Evolutionary conservation across 805 yeast genomes (phyloP).

Genomic region (Candida anglica): DNA sequence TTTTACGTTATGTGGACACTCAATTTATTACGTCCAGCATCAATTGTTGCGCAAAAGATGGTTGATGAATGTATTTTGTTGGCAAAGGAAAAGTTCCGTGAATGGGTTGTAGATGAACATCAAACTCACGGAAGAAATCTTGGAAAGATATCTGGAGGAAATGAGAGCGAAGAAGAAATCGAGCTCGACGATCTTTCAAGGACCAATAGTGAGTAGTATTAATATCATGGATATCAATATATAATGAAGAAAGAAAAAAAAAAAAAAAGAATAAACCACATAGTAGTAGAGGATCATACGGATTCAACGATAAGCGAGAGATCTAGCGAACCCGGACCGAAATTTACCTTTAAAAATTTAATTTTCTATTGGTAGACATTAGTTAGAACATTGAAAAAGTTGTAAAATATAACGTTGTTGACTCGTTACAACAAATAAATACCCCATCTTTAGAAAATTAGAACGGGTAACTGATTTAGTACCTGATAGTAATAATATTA

Average conservation of each 20-base stretch:
- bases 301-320: too few species aligned
- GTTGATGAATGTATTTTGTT: conserved; percentile 52
- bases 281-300: not conserved
- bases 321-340: too few species aligned
- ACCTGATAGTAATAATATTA: too few species aligned
- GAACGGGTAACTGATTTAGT: too few species aligned
- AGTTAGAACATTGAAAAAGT: too few species aligned
- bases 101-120: conserved; percentile 52
- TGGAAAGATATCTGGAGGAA: conserved; percentile 11
- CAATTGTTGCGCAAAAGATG: conserved; percentile 54
- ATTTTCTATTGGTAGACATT: too few species aligned
- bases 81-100: conserved; percentile 57
- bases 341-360: too few species aligned
- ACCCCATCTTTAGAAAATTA: too few species aligned
- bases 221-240: not conserved
- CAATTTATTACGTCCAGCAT: conserved; percentile 74
- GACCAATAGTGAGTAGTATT: not conserved
- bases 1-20: conserved; percentile 64
- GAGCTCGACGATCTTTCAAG: conserved; percentile 12
- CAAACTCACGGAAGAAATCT: conserved; percentile 17
- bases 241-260: too few species aligned
- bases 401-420: too few species aligned
- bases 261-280: too few species aligned
- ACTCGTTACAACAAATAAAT: too few species aligned
- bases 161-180: conserved; percentile 9